Evolutionary conservation across 768 basidiomycete genomes (phyloP).

Genomic region (Cyclocybe cylindracea): DNA sequence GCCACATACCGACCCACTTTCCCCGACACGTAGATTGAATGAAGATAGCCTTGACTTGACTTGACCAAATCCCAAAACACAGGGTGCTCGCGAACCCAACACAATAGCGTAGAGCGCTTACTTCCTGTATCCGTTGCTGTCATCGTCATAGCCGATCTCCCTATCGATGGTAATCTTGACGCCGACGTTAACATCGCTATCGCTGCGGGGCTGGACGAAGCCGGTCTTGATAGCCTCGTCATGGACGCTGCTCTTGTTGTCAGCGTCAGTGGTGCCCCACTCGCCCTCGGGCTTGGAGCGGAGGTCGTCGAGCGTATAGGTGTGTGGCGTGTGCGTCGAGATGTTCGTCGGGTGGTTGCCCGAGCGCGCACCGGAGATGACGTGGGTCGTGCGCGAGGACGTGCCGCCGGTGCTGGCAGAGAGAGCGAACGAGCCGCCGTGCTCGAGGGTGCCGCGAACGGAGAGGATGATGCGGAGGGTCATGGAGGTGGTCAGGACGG

Average conservation of each 20-base stretch:
- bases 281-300: slow-evolving; percentile 47
- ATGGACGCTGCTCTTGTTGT: slow-evolving; percentile 42
- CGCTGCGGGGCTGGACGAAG: slow-evolving; percentile 8
- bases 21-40: no score
- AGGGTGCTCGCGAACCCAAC: no score
- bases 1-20: no score
- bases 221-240: slow-evolving; percentile 12
- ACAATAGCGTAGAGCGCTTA: background rate
- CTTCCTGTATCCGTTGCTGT: slow-evolving; percentile 15
- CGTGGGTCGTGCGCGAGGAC: slow-evolving; percentile 56
- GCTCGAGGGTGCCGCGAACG: slow-evolving; percentile 72
- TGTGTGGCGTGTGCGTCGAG: slow-evolving; percentile 39
- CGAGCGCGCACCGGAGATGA: slow-evolving; percentile 32
- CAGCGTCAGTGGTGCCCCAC: slow-evolving; percentile 40
- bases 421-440: slow-evolving; percentile 72
- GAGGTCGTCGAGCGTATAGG: slow-evolving; percentile 58
- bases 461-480: slow-evolving; percentile 83
- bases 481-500: slow-evolving; percentile 87
- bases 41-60: no score
- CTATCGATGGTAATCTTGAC: slow-evolving; percentile 62
- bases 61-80: no score
- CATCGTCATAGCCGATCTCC: slow-evolving; percentile 51
- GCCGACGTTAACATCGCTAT: slow-evolving; percentile 41
- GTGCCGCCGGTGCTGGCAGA: slow-evolving; percentile 41
- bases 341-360: slow-evolving; percentile 32